Evolutionary conservation across 129 eudicot species (phyloP), one percentile per base, ranked within the genome.

Genomic region (Lactuca sativa): DNA sequence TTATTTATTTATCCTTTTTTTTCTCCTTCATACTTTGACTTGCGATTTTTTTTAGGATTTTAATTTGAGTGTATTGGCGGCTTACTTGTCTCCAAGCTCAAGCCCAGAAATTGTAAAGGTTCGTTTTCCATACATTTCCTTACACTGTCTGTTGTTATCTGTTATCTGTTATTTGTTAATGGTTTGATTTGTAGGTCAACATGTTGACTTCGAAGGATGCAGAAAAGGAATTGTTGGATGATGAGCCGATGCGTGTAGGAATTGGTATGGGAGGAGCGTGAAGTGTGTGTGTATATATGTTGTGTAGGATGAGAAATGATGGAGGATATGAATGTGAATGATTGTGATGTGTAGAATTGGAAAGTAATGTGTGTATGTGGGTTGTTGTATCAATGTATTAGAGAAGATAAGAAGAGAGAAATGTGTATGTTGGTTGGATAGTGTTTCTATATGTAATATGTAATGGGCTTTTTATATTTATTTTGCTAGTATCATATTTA

Each of bases 41-140:
- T 47, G 3, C 12, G 5, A 40, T 7, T 12, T 11, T 31, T 30
- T 72, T 12, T 86, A 92, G 98, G 91, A 86, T 74, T 92, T 92
- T 66, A 89, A 86, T 82, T 77, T 92, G 92, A 89, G 98, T 56
- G 77, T 92, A 49, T 81, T 92, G 75, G 98, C 98, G 43, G 90
- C 96, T 40, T 92, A 89, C 74, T 60, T 80, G 67, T 88, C 86
- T 73, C 85, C 97, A 21, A 85, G 84, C 80, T 89, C 98, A 56
- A 86, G 81, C 70, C 86, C 91, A 3, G 95, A 89, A 77, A 92
- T 92, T 30, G 93, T 92, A 33, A 92, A 92, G 98, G 98, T 92
- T 13, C 56, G 11, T 18, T 76, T 62, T 43, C 56, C 83, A 5
- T 34, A 6, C 21, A 71, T 67, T 25, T 4, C 18, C 13, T 49